These are phyloP conservation scores for Wickerhamiella hasegawae DNA, from an alignment of 805 yeast species.

Conservation along the genomic window DNA sequence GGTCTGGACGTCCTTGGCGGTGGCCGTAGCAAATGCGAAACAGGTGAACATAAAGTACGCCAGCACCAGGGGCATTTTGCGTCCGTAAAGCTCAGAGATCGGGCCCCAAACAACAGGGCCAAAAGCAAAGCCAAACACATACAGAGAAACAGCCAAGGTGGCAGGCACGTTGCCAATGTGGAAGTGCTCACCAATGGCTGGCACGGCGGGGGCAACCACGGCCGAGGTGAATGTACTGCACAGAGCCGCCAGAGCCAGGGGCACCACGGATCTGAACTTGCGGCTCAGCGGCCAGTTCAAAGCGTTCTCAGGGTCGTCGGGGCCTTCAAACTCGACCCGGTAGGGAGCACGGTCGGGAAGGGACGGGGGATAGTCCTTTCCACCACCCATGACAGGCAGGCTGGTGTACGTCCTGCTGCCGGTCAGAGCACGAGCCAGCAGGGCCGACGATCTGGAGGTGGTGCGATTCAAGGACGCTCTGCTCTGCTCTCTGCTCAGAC, in stretches of 20 bases:
- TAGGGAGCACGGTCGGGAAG: slow-evolving; percentile 5
- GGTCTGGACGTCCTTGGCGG: slow-evolving; percentile 34
- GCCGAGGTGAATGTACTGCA: slow-evolving; percentile 65
- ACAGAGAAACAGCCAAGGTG: slow-evolving; percentile 40
- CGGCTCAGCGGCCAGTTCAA: slow-evolving; percentile 49
- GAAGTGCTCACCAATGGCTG: not conserved
- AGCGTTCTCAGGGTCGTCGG: slow-evolving; percentile 61
- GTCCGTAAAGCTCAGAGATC: slow-evolving; percentile 33
- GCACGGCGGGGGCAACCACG: slow-evolving; percentile 39
- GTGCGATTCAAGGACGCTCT: no score
- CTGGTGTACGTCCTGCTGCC: no score
- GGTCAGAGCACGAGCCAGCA: no score
- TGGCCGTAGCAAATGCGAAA: slow-evolving; percentile 35
- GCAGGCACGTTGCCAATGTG: slow-evolving; percentile 24
- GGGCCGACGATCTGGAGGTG: no score
- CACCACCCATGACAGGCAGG: slow-evolving; percentile 5
- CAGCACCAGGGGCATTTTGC: slow-evolving; percentile 32
- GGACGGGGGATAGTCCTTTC: slow-evolving; percentile 4
- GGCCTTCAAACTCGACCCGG: slow-evolving; percentile 4
- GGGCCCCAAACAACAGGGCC: slow-evolving; percentile 59
- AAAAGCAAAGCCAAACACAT: slow-evolving; percentile 47
- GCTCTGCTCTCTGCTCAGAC: no score
- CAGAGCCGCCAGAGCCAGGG: slow-evolving; percentile 35
- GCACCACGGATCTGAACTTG: slow-evolving; percentile 23
- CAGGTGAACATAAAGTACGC: slow-evolving; percentile 20